A percentile compares a stretch with the other conserved stretches of the same genome.
Conservation (phyloP, 2,329 filamentous ascomycete genomes). For the Trichoderma gracile region DNA sequence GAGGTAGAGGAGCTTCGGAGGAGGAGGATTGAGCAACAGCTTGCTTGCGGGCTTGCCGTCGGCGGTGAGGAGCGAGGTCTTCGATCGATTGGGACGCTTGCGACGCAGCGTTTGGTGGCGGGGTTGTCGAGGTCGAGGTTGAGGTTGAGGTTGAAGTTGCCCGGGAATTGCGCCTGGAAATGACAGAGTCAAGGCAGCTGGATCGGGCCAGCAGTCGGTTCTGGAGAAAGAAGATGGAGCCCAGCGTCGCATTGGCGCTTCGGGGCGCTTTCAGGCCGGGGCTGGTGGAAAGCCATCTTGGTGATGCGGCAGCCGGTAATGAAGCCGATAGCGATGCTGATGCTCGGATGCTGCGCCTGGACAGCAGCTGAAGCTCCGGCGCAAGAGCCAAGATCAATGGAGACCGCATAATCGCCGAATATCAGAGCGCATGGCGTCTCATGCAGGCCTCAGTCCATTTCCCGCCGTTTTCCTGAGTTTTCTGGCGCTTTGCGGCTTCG, state of each 20-base stretch:
- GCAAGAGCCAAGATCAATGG: conserved; percentile 37
- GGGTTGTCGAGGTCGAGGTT: conserved; percentile 24
- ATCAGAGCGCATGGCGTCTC: conserved; percentile 36
- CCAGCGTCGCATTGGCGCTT: conserved; percentile 28
- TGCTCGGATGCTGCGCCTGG: conserved; percentile 29
- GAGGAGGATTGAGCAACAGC: conserved; percentile 24
- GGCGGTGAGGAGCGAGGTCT: conserved; percentile 40
- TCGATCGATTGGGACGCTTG: conserved; percentile 30
- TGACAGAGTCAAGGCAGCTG: conserved; percentile 40
- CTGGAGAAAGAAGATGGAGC: conserved; percentile 39
- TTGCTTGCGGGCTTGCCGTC: conserved; percentile 38
- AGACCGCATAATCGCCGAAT: conserved; percentile 39
- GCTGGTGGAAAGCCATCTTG: conserved; percentile 39
- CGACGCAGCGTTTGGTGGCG: conserved; percentile 27
- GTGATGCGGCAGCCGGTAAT: neutral
- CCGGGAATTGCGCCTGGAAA: conserved; percentile 34
- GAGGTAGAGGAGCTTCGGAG: conserved; percentile 42
- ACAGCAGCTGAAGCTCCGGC: conserved; percentile 34
- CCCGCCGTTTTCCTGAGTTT: neutral
- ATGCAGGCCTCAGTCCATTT: conserved; percentile 34
- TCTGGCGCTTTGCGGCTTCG: conserved; percentile 2
- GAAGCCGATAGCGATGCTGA: neutral
- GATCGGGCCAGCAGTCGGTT: conserved; percentile 42
- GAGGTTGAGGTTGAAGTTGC: conserved; percentile 32
- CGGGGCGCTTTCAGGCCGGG: conserved; percentile 32